Evolutionary conservation across 78 protist species (phyloP), one percentile per base, ranked within the genome.

Genomic region (Dictyostelium discoideum): DNA sequence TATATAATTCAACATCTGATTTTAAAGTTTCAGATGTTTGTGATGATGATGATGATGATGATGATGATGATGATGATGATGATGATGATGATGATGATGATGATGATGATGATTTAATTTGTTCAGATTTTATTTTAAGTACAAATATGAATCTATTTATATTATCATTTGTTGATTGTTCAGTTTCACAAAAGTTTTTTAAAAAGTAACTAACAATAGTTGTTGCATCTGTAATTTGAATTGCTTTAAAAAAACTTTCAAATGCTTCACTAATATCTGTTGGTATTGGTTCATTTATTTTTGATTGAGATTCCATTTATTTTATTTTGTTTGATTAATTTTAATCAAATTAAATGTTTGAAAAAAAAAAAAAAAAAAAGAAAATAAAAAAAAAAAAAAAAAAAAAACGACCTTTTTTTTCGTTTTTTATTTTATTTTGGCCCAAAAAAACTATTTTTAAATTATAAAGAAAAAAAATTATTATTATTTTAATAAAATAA

Each of bases 161-260:
- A 73, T 85, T 39, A 39, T 85, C 72, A 20, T 32, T 85, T n/a
- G 92, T 85, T 24, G 57, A 69, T 46, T 22, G 50, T 20, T 85
- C 69, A 32, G 44, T 32, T 26, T 18, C 46, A 48, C 92, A 85
- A 85, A 67, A 85, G 46, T 39, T 85, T 85, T 85, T 69, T 72
- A 85, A 85, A 72, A 73, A 73, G 39, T 73, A 44, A 26, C 77
- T 44, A 37, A 73, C 57, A 8, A 85, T 85, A 1, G 29, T 46
- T 73, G 76, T 50, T 32, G 80, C 50, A n/a, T 85, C 78, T 84
- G 65, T 44, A n/a, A 79, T 79, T 79, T 79, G 84, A 11, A 79
- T 79, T 20, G 84, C 84, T 79, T 79, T 44, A 44, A 79, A 79
- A 79, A 46, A 46, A n/a, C n/a, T 79, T 44, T 46, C 84, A 24